Base-by-base conservation (phyloP, 345 rosid species). In the Populus ilicifolia region DNA sequence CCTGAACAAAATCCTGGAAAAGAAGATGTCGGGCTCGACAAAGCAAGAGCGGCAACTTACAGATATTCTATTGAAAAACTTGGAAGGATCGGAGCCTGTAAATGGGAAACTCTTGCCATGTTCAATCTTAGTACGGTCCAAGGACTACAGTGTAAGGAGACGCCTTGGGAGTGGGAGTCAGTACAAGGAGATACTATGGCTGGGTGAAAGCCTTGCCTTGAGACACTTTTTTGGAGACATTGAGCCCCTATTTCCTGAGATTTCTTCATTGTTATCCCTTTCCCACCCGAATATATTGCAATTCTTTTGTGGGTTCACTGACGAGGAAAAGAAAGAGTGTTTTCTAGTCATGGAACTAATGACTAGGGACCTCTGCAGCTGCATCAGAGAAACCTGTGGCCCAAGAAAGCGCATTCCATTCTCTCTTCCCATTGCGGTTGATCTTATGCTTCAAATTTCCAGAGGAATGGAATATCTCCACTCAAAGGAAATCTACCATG, bases 391-490 rank as follows among this genome's bases (percentile, higher is more conserved):
- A 62, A 43, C n/a, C 35, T 82, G 84, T 25, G 81, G 84, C 0
- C 78, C 81, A 0, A 69, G 79, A n/a, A 82, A 70, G 41, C 66
- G 79, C 65, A 75, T 62, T 29, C 81, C 81, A 35, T 78, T 82
- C 59, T 30, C 81, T 11, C 75, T 82, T 56, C 79, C 84, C 18
- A 75, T 74, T 8, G 81, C 79, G 7, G 43, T 78, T 48, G 81
- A 82, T 74, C 59, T 82, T n/a, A 82, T 82, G 84, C 81, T 82
- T 48, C 84, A 78, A 70, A 82, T 82, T 64, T 76, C 79, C 12
- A 75, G 81, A 36, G 81, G 84, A 54, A 82, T 78, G 84, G 81
- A 82, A 38, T 78, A 82, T 71, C 81, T 78, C 5, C 79, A 78
- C 43, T 65, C 73, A 4, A 70, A n/a, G 65, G 77, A 78, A 74